These are phyloP conservation scores for Daldinia childiae DNA, from an alignment of 495 filamentous ascomycete species.

Conservation along the genomic window DNA sequence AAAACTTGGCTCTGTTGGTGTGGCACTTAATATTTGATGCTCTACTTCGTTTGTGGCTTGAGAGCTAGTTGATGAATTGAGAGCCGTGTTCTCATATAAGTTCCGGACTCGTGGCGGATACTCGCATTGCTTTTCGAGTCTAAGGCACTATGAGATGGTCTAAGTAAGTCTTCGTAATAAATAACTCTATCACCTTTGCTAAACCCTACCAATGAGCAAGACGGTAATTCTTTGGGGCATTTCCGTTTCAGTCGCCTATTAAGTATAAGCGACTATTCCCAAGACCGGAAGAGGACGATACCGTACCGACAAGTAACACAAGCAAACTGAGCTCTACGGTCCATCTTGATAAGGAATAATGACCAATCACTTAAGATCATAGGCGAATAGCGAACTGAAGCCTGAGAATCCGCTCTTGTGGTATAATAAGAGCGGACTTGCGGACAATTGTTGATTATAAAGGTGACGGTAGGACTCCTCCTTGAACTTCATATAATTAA, in stretches of 20 bases:
- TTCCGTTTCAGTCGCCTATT: conserved; percentile 51
- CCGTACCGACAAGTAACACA: conserved; percentile 35
- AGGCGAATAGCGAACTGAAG: not conserved
- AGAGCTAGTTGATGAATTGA: conserved; percentile 17
- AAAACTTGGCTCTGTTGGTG: not conserved
- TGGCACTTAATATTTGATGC: not conserved
- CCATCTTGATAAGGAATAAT: conserved; percentile 4
- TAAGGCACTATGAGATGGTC: conserved; percentile 46
- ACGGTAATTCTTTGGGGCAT: conserved; percentile 56
- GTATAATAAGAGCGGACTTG: conserved; percentile 18
- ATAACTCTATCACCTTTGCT: conserved; percentile 41
- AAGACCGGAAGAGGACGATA: not conserved
- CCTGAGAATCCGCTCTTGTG: conserved; percentile 8
- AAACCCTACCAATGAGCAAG: conserved; percentile 51
- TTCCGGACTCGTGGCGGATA: conserved; percentile 46
- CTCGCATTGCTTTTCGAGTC: conserved; percentile 50
- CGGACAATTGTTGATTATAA: not conserved
- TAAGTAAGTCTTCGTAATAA: conserved; percentile 23
- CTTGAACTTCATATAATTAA: not conserved
- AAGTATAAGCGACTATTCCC: not conserved
- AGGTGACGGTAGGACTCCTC: not conserved
- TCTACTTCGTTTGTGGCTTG: conserved; percentile 21
- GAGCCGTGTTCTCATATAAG: not conserved
- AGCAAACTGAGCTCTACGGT: conserved; percentile 33
- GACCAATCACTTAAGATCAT: not conserved